phyloP scores from a whole-genome alignment of 352 stramenopile genomes.

The Pseudoperonospora humuli region DNA sequence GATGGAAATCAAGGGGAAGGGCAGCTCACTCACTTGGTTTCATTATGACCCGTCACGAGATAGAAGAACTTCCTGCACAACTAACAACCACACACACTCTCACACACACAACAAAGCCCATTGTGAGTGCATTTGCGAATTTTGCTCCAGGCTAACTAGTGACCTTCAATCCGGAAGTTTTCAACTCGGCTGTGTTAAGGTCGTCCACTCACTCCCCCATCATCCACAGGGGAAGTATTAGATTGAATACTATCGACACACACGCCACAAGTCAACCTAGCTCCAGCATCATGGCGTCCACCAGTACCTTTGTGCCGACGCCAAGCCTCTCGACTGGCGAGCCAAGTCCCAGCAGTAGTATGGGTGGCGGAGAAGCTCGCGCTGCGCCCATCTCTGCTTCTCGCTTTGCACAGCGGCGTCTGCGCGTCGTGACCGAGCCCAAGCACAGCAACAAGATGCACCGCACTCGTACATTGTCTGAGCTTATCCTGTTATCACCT shows the following conservation, averaged over 20 bases:
- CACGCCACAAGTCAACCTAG: too few species aligned
- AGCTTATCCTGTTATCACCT: constrained; percentile 69
- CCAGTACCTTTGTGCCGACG: constrained; percentile 16
- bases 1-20: constrained; percentile 19
- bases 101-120: constrained; percentile 4
- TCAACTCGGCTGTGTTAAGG: constrained; percentile 1
- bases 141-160: constrained; percentile 15
- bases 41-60: constrained; percentile 11
- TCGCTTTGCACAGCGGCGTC: constrained; percentile 48
- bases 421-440: constrained; percentile 78
- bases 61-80: constrained; percentile 7
- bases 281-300: constrained; percentile 11
- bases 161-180: too few species aligned
- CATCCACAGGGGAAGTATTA: too few species aligned
- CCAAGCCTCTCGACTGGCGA: constrained; percentile 10
- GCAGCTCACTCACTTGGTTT: constrained; percentile 6
- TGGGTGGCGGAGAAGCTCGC: constrained; percentile 4
- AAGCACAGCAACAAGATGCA: constrained; percentile 84
- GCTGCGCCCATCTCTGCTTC: constrained; percentile 18
- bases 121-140: constrained; percentile 29
- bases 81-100: constrained; percentile 1
- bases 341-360: constrained; percentile 25
- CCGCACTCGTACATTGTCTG: constrained; percentile 62
- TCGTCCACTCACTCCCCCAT: background rate
- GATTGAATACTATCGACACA: too few species aligned